Conservation (phyloP, 2,329 filamentous ascomycete genomes). For the Teratosphaeria zuluensis region DNA sequence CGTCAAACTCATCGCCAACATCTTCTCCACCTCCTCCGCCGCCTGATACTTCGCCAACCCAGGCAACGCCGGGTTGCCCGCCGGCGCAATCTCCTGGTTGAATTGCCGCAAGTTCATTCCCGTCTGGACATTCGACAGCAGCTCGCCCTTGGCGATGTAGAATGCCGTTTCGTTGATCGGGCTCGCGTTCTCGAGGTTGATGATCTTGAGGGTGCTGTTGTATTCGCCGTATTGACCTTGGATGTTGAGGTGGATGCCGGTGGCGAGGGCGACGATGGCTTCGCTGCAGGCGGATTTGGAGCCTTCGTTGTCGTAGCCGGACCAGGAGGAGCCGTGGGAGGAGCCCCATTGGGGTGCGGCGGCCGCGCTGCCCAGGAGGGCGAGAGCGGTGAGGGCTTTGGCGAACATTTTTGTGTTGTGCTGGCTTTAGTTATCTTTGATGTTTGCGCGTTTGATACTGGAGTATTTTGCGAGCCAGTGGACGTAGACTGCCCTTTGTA, state of each 20-base stretch:
- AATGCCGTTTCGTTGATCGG: slow-evolving; percentile 5
- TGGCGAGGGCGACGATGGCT: slow-evolving; percentile 10
- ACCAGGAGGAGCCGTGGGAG: not conserved
- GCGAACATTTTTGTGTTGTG: not conserved
- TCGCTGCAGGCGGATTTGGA: not conserved
- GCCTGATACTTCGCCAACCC: slow-evolving; percentile 11
- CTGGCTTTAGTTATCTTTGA: too few species aligned
- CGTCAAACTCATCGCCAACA: slow-evolving; percentile 7
- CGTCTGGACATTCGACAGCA: slow-evolving; percentile 7
- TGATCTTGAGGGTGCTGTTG: slow-evolving; percentile 11
- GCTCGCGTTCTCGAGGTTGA: slow-evolving; percentile 7
- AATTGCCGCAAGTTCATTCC: slow-evolving; percentile 14
- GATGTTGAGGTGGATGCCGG: slow-evolving; percentile 18
- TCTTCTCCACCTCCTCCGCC: slow-evolving; percentile 13
- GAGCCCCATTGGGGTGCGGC: not conserved
- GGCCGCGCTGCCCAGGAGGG: not conserved
- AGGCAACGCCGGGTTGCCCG: slow-evolving; percentile 11
- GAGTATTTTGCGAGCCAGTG: not conserved
- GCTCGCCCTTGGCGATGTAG: slow-evolving; percentile 12
- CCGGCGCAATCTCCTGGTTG: slow-evolving; percentile 14
- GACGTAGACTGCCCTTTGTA: not conserved
- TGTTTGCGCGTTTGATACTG: too few species aligned
- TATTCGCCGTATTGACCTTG: slow-evolving; percentile 14
- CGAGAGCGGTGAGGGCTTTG: not conserved
- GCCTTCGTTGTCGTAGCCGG: not conserved